These are phyloP conservation scores for Venturia effusa DNA, from an alignment of 2,329 filamentous ascomycete genomes.

Conservation along the genomic window DNA sequence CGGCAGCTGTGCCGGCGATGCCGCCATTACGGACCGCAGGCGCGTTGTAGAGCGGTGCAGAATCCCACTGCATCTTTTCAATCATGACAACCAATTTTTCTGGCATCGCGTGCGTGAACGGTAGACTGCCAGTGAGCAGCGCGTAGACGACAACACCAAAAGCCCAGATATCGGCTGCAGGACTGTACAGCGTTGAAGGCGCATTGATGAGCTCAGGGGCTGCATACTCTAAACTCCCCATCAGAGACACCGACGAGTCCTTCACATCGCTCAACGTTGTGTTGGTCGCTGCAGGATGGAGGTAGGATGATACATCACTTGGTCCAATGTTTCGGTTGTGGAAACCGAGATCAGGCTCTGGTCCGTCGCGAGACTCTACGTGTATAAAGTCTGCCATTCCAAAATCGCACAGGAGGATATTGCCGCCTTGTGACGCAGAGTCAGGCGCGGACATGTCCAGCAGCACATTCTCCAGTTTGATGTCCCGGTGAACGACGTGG, in stretches of 20 bases:
- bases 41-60: constrained; percentile 35
- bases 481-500: constrained; percentile 54
- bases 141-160: constrained; percentile 54
- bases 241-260: constrained; percentile 17
- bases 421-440: constrained; percentile 40
- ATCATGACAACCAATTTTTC: constrained; percentile 50
- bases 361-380: constrained; percentile 38
- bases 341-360: constrained; percentile 39
- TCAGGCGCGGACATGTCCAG: constrained; percentile 42
- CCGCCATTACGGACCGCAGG: constrained; percentile 25
- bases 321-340: constrained; percentile 39
- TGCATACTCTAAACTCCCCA: constrained; percentile 49
- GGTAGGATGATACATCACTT: constrained; percentile 22
- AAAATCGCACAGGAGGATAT: constrained; percentile 55
- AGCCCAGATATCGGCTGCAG: constrained; percentile 56
- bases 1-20: constrained; percentile 20
- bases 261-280: not conserved
- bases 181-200: constrained; percentile 31
- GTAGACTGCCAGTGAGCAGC: constrained; percentile 48
- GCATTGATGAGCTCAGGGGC: constrained; percentile 38
- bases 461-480: constrained; percentile 60
- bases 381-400: constrained; percentile 58
- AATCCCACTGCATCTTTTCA: constrained; percentile 47
- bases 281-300: not conserved
- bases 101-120: constrained; percentile 50